A percentile compares a stretch with the other conserved stretches of the same genome.
These are phyloP conservation scores for Aspergillus fischeri DNA, from an alignment of 2,329 filamentous ascomycete species.

Conservation along the genomic window DNA sequence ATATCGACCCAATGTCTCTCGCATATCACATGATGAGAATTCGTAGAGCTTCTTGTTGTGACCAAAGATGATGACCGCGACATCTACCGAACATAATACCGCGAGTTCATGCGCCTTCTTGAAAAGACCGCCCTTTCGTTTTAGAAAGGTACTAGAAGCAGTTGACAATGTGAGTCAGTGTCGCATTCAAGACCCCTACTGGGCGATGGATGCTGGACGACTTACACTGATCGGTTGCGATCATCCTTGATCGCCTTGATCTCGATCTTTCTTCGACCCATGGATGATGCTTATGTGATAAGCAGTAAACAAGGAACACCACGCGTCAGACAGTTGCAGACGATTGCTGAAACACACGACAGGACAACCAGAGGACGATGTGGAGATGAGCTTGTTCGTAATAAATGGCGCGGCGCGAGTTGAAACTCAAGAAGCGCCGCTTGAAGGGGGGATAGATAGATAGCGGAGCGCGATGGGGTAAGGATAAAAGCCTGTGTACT, in stretches of 20 bases:
- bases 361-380: slow-evolving; percentile 3
- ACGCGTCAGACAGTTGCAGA: slow-evolving; percentile 9
- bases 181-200: neutral
- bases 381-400: slow-evolving; percentile 4
- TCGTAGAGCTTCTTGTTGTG: slow-evolving; percentile 99
- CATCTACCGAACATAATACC: slow-evolving; percentile 95
- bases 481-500: slow-evolving; percentile 5
- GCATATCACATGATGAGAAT: slow-evolving; percentile 92
- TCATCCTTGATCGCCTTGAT: slow-evolving; percentile 99
- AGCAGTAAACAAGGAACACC: neutral
- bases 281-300: slow-evolving; percentile 36
- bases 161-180: slow-evolving; percentile 4
- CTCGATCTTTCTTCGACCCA: slow-evolving; percentile 99
- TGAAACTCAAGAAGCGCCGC: slow-evolving; percentile 9
- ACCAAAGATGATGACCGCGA: slow-evolving; percentile 97
- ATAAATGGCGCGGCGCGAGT: slow-evolving; percentile 9
- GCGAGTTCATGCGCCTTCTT: slow-evolving; percentile 99
- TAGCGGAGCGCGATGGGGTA: slow-evolving; percentile 10
- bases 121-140: slow-evolving; percentile 97
- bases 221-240: slow-evolving; percentile 94
- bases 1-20: slow-evolving; percentile 80
- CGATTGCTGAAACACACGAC: slow-evolving; percentile 7
- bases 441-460: slow-evolving; percentile 1
- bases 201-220: slow-evolving; percentile 15
- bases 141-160: slow-evolving; percentile 76